Conservation (phyloP, 495 filamentous ascomycete species). For the Penicillium cosmopolitanum region DNA sequence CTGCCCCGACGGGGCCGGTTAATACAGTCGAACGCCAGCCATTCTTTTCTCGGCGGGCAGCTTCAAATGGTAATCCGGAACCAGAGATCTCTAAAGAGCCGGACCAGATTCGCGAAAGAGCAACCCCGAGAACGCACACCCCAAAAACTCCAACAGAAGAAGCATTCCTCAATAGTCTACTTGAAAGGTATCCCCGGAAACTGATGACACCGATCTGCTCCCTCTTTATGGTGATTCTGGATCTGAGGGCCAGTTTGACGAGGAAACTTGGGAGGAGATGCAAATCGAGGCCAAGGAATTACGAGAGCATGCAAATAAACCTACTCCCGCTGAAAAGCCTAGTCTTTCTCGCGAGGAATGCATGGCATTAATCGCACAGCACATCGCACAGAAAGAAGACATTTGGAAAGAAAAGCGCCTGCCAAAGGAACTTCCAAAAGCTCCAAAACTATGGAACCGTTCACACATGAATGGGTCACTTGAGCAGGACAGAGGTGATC, state of each 20-base stretch:
- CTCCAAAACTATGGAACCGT: constrained; percentile 64
- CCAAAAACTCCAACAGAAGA: not conserved
- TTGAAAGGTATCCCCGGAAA: constrained; percentile 51
- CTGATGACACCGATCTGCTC: constrained; percentile 52
- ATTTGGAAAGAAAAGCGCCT: constrained; percentile 61
- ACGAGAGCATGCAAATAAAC: not conserved
- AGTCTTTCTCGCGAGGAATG: constrained; percentile 43
- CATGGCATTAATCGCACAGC: constrained; percentile 53
- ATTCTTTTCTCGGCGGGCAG: too few relatives aligned
- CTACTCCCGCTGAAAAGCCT: not conserved
- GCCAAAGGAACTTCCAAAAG: constrained; percentile 55
- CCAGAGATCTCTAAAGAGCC: not conserved
- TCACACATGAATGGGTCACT: constrained; percentile 38
- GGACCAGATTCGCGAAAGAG: not conserved
- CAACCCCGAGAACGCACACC: not conserved
- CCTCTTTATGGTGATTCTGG: constrained; percentile 70
- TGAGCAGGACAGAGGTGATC: constrained; percentile 32
- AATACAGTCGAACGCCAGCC: too few relatives aligned
- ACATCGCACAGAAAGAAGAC: constrained; percentile 52
- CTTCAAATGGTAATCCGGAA: not conserved
- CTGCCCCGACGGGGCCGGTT: too few relatives aligned
- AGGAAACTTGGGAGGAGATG: constrained; percentile 66
- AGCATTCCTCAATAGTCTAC: constrained; percentile 22
- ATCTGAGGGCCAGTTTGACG: constrained; percentile 56
- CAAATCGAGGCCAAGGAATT: constrained; percentile 47